Percentiles rank a stretch among this genome's conserved stretches.
Evolutionary conservation across 169 alveolate genomes (phyloP).

Genomic region (Fabrea salina): DNA sequence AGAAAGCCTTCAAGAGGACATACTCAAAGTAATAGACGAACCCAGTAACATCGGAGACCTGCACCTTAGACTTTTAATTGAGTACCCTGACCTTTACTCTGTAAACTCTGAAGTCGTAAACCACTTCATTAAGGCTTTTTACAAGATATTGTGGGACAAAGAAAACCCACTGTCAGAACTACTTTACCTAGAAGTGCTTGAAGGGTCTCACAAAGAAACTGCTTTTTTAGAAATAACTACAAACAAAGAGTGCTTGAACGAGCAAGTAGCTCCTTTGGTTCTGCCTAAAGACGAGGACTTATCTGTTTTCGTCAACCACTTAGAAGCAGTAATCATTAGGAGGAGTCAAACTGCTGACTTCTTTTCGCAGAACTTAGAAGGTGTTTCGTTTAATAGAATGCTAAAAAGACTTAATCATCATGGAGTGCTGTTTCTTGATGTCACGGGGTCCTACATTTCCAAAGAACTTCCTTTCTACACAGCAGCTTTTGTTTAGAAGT

Average conservation of each 20-base stretch:
- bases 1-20: constrained; percentile 36
- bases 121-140: constrained; percentile 40
- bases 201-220: constrained; percentile 45
- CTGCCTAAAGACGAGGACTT: constrained; percentile 15
- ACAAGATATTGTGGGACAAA: constrained; percentile 41
- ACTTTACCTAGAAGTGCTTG: constrained; percentile 41
- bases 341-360: constrained; percentile 39
- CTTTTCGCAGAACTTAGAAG: constrained; percentile 20
- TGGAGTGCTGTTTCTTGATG: constrained; percentile 39
- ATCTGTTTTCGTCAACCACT: constrained; percentile 37
- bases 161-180: constrained; percentile 20
- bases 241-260: constrained; percentile 45
- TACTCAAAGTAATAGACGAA: constrained; percentile 39
- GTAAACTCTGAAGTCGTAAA: constrained; percentile 39
- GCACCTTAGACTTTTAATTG: constrained; percentile 40
- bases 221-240: constrained; percentile 56
- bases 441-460: constrained; percentile 39
- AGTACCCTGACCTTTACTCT: constrained; percentile 46
- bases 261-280: constrained; percentile 48
- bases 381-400: constrained; percentile 6
- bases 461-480: constrained; percentile 46
- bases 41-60: constrained; percentile 50
- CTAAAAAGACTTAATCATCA: constrained; percentile 34
- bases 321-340: constrained; percentile 35
- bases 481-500: constrained; percentile 9